A percentile compares a stretch with the other conserved stretches of the same genome.
Conservation (phyloP, 139 green algal species). For the Coccomyxa sp. region DNA sequence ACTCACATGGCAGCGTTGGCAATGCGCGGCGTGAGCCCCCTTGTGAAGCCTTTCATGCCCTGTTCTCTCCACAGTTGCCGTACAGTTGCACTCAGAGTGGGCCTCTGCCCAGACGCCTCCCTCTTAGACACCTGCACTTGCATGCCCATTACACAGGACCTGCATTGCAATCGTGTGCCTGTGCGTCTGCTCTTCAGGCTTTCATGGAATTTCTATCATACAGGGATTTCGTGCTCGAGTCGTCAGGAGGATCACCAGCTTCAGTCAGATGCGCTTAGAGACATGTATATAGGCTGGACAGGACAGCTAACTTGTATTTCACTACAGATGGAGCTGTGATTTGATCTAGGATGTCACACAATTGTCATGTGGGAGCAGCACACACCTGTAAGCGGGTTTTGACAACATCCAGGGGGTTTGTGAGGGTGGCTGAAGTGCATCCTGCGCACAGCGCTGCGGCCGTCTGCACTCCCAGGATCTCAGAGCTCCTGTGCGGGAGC, state of each 20-base stretch:
- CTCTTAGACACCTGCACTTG: slow-evolving; percentile 36
- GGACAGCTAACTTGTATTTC: no score
- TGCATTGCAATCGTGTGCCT: neutral
- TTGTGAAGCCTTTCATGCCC: slow-evolving; percentile 62
- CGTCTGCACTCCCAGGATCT: slow-evolving; percentile 67
- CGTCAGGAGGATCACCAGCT: no score
- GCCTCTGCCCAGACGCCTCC: slow-evolving; percentile 15
- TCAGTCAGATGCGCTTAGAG: no score
- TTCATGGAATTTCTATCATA: no score
- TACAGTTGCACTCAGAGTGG: slow-evolving; percentile 20
- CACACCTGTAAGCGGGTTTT: slow-evolving; percentile 78
- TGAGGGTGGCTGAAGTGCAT: slow-evolving; percentile 55
- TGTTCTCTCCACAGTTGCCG: slow-evolving; percentile 57
- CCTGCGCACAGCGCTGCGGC: slow-evolving; percentile 59
- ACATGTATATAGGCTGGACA: no score
- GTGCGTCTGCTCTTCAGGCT: no score
- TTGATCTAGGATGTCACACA: no score
- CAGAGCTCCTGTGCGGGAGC: neutral
- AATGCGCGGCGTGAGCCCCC: slow-evolving; percentile 73
- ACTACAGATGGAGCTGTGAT: no score
- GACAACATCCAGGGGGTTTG: slow-evolving; percentile 80
- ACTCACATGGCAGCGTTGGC: slow-evolving; percentile 75
- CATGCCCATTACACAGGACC: neutral
- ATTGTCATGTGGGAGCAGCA: no score
- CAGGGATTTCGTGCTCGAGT: no score